These are phyloP conservation scores for Alternaria ventricosa DNA, from an alignment of 2,329 filamentous ascomycete species.

Conservation along the genomic window DNA sequence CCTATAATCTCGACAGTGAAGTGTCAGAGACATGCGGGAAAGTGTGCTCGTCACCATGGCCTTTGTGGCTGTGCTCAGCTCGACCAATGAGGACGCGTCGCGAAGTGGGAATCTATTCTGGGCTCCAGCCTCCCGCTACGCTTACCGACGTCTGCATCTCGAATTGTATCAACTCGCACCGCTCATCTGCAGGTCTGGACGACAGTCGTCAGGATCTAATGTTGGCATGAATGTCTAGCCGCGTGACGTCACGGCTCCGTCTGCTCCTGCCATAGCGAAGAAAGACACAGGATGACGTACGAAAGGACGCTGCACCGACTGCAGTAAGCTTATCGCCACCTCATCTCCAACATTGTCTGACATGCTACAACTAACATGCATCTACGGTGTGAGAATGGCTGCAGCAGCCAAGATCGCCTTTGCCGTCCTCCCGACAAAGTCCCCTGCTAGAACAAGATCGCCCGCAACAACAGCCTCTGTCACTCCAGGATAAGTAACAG, in stretches of 20 bases:
- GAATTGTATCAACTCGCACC: not conserved
- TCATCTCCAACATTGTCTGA: not conserved
- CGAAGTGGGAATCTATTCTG: not conserved
- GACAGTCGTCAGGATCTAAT: not conserved
- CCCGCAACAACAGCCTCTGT: slow-evolving; percentile 39
- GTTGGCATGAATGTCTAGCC: not conserved
- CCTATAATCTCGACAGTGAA: not conserved
- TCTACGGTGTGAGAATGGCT: slow-evolving; percentile 13
- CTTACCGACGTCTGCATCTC: not conserved
- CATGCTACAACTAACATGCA: not conserved
- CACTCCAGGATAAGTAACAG: slow-evolving; percentile 44
- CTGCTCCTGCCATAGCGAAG: not conserved
- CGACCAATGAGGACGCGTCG: not conserved
- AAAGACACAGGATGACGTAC: not conserved
- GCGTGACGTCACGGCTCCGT: not conserved
- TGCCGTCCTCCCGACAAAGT: slow-evolving; percentile 39
- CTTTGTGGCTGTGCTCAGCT: not conserved
- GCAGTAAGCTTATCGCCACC: not conserved
- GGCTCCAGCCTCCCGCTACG: not conserved
- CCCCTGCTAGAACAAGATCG: slow-evolving; percentile 30
- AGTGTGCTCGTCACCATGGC: not conserved
- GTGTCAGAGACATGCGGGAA: not conserved
- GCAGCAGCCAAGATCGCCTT: slow-evolving; percentile 39
- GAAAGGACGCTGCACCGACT: not conserved
- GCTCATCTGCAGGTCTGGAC: not conserved